Evolutionary conservation across 2,329 filamentous ascomycete species (phyloP).

Genomic region (Paecilomyces sp.): DNA sequence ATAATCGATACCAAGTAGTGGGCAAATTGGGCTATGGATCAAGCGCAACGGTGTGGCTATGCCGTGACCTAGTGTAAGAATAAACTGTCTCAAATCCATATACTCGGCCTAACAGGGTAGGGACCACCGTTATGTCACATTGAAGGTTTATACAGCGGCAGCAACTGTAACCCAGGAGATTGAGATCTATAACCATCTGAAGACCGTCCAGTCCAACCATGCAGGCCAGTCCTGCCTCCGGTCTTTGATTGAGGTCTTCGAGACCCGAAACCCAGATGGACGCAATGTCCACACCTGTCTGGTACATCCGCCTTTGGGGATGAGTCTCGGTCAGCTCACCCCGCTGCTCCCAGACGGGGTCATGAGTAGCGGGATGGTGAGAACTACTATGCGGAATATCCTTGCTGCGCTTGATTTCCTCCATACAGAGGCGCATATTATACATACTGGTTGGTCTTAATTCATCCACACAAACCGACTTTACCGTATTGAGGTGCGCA

Average conservation of each 20-base stretch:
- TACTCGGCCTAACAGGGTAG: not conserved
- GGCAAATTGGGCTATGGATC: not conserved
- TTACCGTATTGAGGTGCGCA: no score
- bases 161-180: no score
- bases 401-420: not conserved
- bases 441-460: not conserved
- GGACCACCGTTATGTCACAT: not conserved
- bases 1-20: not conserved
- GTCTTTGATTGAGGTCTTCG: no score
- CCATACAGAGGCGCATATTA: not conserved
- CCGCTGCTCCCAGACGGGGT: conserved; percentile 27
- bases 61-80: not conserved
- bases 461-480: no score
- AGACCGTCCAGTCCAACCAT: no score
- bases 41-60: not conserved
- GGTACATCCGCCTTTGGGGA: no score
- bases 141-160: not conserved
- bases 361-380: conserved; percentile 19
- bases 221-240: no score
- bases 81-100: no score
- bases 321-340: no score
- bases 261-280: no score
- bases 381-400: not conserved
- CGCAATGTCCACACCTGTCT: no score
- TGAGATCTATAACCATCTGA: no score